phyloP scores from a whole-genome alignment of 306 rosid genomes.

The Lithocarpus polystachyus region DNA sequence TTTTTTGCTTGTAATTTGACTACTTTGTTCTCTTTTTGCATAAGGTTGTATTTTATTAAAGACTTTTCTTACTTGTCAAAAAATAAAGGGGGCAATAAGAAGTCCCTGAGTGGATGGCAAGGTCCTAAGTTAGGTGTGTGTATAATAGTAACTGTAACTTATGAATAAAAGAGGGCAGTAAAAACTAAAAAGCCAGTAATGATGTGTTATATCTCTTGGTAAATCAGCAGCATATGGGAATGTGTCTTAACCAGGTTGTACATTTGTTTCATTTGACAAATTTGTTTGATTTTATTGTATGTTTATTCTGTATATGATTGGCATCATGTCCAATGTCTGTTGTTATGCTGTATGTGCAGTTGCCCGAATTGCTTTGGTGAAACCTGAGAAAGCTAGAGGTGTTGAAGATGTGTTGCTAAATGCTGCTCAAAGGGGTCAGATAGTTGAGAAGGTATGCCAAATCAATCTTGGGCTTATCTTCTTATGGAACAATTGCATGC shows the following conservation, averaged over 20 bases:
- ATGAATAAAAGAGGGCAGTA: not conserved
- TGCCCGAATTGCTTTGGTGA: constrained; percentile 97
- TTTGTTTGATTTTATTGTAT: not conserved
- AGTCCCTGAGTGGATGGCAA: too few relatives aligned
- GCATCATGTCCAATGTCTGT: not conserved
- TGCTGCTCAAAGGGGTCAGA: constrained; percentile 95
- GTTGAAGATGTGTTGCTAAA: constrained; percentile 95
- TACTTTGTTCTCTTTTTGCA: too few relatives aligned
- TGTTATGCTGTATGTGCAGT: constrained; percentile 22
- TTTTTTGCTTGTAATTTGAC: too few relatives aligned
- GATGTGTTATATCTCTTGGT: not conserved
- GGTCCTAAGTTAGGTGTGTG: too few relatives aligned
- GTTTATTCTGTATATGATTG: not conserved
- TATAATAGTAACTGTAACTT: too few relatives aligned
- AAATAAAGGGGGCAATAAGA: too few relatives aligned
- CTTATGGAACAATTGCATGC: too few relatives aligned
- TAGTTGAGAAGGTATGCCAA: constrained; percentile 67
- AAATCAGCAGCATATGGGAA: not conserved
- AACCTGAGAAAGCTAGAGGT: constrained; percentile 96
- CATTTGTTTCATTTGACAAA: not conserved
- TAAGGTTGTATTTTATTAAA: too few relatives aligned
- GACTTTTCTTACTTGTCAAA: too few relatives aligned
- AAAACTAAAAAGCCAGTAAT: not conserved
- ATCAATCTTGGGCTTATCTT: not conserved
- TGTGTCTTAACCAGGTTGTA: not conserved